Conservation (phyloP, 148 eudicot species). For the Salicornia ramosissima region DNA sequence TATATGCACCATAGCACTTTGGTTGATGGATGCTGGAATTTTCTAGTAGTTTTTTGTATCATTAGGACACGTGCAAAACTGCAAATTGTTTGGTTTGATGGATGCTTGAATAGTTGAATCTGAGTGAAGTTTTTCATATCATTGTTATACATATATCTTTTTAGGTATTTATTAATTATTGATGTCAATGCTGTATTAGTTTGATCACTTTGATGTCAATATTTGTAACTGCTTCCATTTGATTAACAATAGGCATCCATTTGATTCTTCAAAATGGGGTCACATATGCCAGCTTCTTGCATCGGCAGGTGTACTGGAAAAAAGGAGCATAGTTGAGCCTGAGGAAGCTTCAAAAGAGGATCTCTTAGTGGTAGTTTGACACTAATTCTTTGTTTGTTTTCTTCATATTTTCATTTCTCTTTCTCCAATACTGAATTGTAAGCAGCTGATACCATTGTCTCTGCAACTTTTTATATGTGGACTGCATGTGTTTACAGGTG, state of each 20-base stretch:
- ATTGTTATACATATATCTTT: neutral
- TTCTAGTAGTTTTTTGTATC: neutral
- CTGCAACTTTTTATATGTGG: slow-evolving; percentile 5
- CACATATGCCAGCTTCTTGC: slow-evolving; percentile 76
- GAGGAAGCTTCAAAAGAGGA: slow-evolving; percentile 83
- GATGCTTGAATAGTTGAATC: too few species aligned
- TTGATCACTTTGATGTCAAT: neutral
- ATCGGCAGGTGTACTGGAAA: slow-evolving; percentile 50
- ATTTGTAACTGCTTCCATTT: neutral
- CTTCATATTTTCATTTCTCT: neutral
- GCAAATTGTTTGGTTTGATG: too few species aligned
- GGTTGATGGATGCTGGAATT: neutral
- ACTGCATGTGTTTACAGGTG: slow-evolving; percentile 43
- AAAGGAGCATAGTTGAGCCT: slow-evolving; percentile 67
- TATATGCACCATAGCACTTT: neutral
- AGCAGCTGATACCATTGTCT: neutral
- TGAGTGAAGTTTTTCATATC: neutral
- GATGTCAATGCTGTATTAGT: neutral
- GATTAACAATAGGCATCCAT: slow-evolving; percentile 75
- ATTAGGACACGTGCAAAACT: too few species aligned
- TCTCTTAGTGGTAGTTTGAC: slow-evolving; percentile 70
- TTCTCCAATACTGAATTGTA: neutral
- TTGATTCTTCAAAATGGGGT: slow-evolving; percentile 99
- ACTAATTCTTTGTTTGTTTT: neutral
- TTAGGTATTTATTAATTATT: neutral